A percentile compares a stretch with the other conserved stretches of the same genome.
phyloP scores from a whole-genome alignment of 2,329 filamentous ascomycete genomes.

The Aspergillus glaucus region DNA sequence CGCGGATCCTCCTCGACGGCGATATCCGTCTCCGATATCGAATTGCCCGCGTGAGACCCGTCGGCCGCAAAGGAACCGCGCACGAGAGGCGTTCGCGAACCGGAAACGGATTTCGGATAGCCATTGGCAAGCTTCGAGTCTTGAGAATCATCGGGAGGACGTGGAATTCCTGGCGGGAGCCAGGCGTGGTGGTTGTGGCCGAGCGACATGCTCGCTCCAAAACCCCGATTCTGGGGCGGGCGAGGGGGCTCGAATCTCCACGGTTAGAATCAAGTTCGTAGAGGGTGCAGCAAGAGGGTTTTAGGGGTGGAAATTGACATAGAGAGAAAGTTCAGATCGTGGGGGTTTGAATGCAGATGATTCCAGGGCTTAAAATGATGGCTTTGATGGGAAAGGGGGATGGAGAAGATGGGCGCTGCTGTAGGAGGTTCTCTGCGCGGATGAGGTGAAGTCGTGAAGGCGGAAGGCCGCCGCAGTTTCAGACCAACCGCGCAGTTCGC shows the following conservation, averaged over 20 bases:
- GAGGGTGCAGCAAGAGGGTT: conserved; percentile 20
- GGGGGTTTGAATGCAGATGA: conserved; percentile 20
- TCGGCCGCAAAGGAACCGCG: conserved; percentile 37
- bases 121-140: conserved; percentile 39
- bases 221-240: conserved; percentile 41
- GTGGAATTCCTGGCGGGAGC: conserved; percentile 55
- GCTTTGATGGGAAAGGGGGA: conserved; percentile 26
- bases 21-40: conserved; percentile 48
- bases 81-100: conserved; percentile 40
- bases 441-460: conserved; percentile 34
- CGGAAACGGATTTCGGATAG: conserved; percentile 36
- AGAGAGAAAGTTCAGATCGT: conserved; percentile 16
- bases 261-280: conserved; percentile 33
- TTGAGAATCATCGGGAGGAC: conserved; percentile 55
- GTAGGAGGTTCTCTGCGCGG: conserved; percentile 37
- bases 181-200: conserved; percentile 60
- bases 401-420: conserved; percentile 32
- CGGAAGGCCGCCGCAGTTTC: conserved; percentile 24
- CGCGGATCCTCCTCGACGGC: conserved; percentile 63
- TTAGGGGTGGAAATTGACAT: conserved; percentile 27
- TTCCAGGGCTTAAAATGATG: conserved; percentile 29
- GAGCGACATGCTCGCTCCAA: conserved; percentile 56
- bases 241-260: conserved; percentile 40
- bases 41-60: conserved; percentile 42
- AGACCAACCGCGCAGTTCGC: conserved; percentile 28